phyloP scores from a whole-genome alignment of 768 basidiomycete species.

The Russula ochroleuca region DNA sequence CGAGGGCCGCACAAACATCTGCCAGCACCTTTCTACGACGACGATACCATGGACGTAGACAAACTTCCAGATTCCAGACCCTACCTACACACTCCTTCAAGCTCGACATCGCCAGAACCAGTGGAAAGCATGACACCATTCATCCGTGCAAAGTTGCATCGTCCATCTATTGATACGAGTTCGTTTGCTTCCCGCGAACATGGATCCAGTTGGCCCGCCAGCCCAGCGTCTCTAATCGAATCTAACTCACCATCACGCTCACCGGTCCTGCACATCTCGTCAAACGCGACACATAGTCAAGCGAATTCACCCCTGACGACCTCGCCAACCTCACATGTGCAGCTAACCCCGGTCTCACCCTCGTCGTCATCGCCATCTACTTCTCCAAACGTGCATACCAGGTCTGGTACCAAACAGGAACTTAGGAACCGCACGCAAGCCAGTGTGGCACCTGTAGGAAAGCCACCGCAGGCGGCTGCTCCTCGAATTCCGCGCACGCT shows the following conservation, averaged over 20 bases:
- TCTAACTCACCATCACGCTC: neutral
- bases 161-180: neutral
- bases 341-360: neutral
- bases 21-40: neutral
- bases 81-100: conserved; percentile 12
- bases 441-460: neutral
- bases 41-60: neutral
- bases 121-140: neutral
- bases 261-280: neutral
- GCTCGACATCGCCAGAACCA: conserved; percentile 17
- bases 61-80: neutral
- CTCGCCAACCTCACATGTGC: neutral
- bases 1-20: neutral
- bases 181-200: too few species aligned
- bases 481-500: neutral
- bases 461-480: neutral
- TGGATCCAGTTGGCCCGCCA: neutral
- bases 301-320: neutral
- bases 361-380: neutral
- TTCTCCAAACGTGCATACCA: neutral
- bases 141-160: neutral
- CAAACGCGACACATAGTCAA: neutral
- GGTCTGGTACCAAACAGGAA: too few species aligned
- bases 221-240: neutral
- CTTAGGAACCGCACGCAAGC: neutral